A percentile compares a stretch with the other conserved stretches of the same genome.
Evolutionary conservation across 768 basidiomycete genomes (phyloP).

Genomic region (Ramaria rubella): DNA sequence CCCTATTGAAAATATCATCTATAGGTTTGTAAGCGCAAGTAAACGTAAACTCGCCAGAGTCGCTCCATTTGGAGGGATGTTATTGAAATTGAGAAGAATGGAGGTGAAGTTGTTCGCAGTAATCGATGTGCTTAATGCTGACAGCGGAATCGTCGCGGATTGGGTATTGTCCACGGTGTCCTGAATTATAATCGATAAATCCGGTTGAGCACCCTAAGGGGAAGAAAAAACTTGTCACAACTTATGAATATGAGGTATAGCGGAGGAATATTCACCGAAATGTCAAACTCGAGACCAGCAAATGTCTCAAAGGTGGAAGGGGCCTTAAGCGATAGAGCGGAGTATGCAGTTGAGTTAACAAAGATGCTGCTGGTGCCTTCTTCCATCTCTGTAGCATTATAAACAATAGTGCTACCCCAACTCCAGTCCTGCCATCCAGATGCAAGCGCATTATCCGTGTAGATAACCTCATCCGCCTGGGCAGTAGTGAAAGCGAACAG

Average conservation of each 20-base stretch:
- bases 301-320: constrained; percentile 34
- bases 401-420: constrained; percentile 40
- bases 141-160: constrained; percentile 36
- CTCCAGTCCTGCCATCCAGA: constrained; percentile 48
- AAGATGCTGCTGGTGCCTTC: constrained; percentile 37
- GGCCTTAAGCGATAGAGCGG: constrained; percentile 43
- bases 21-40: background rate
- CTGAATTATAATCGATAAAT: constrained; percentile 35
- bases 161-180: constrained; percentile 32
- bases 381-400: constrained; percentile 37
- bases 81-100: constrained; percentile 41
- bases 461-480: constrained; percentile 34
- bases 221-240: background rate
- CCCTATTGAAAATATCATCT: constrained; percentile 20
- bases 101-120: constrained; percentile 36
- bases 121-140: constrained; percentile 35
- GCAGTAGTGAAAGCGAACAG: constrained; percentile 5
- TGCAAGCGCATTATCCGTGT: constrained; percentile 36
- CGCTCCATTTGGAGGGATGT: constrained; percentile 34
- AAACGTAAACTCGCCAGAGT: constrained; percentile 24
- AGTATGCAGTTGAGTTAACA: constrained; percentile 35
- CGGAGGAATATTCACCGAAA: constrained; percentile 28
- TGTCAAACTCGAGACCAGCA: constrained; percentile 46
- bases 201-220: constrained; percentile 39
- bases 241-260: background rate